These are phyloP conservation scores for Ophiostoma tasmaniense DNA, from an alignment of 2,329 filamentous ascomycete genomes.

Conservation along the genomic window DNA sequence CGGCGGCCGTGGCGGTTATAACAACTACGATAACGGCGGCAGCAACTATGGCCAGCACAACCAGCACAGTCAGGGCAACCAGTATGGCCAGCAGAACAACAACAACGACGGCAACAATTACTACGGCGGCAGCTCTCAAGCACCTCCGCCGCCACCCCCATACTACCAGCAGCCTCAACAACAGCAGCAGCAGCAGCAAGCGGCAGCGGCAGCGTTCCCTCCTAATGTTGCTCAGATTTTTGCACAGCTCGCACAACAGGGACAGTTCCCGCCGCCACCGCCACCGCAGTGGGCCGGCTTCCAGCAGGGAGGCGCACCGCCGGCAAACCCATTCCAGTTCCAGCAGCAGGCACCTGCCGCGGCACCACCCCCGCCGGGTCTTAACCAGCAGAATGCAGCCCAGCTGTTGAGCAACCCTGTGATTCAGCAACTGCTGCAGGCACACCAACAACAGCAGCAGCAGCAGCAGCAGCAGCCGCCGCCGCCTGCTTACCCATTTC, in stretches of 20 bases:
- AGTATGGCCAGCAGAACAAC: not conserved
- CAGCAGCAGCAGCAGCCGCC: constrained; percentile 9
- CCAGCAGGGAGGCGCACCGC: not conserved
- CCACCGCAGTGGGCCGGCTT: constrained; percentile 12
- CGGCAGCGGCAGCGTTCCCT: not conserved
- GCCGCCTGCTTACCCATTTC: constrained; percentile 5
- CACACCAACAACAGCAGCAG: constrained; percentile 17
- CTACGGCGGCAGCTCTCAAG: not conserved
- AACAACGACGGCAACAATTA: not conserved
- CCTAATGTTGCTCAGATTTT: not conserved
- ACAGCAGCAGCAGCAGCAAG: not conserved
- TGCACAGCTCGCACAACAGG: not conserved
- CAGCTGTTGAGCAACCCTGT: constrained; percentile 25
- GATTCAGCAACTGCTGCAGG: constrained; percentile 30
- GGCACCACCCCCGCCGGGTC: not conserved
- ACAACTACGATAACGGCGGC: constrained; percentile 2
- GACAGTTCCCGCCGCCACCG: not conserved
- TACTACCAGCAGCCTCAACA: constrained; percentile 4
- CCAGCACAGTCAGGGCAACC: not conserved
- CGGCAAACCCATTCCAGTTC: not conserved
- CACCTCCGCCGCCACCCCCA: not conserved
- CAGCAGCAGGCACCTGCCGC: constrained; percentile 24
- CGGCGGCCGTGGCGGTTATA: constrained; percentile 22
- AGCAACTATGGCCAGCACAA: not conserved
- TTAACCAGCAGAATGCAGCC: not conserved